Conservation (phyloP, 2,329 filamentous ascomycete species). For the Daldinia sp. region DNA sequence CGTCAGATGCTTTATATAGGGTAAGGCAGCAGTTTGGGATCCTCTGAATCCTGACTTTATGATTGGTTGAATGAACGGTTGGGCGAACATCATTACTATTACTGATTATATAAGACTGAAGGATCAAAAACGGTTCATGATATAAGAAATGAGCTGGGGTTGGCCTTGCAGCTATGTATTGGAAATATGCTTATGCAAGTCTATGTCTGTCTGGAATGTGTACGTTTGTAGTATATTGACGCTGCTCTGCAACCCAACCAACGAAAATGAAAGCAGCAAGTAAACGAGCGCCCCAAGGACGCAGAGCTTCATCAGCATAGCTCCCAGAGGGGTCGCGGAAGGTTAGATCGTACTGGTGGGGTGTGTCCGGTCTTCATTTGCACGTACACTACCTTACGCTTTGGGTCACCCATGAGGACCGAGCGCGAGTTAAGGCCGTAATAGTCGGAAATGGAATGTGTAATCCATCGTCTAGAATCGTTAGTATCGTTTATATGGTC, state of each 20-base stretch:
- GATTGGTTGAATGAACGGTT: neutral
- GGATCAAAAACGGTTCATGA: neutral
- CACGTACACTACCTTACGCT: slow-evolving; percentile 83
- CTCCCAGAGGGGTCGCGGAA: slow-evolving; percentile 72
- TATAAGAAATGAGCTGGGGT: neutral
- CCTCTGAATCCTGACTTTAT: neutral
- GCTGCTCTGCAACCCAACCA: slow-evolving; percentile 13
- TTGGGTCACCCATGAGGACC: slow-evolving; percentile 74
- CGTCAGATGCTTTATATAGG: neutral
- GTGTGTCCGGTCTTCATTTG: slow-evolving; percentile 49
- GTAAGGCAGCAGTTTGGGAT: neutral
- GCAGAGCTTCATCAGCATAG: slow-evolving; percentile 53
- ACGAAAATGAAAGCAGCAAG: neutral
- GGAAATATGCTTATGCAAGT: neutral
- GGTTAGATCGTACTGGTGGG: slow-evolving; percentile 45
- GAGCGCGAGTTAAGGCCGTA: slow-evolving; percentile 89
- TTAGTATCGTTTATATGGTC: slow-evolving; percentile 4
- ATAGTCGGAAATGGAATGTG: slow-evolving; percentile 90
- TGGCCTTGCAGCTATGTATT: neutral
- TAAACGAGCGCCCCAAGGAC: neutral
- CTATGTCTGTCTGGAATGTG: neutral
- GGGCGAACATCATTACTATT: neutral
- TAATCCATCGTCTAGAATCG: slow-evolving; percentile 80
- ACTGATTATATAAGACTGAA: neutral
- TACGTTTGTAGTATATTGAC: neutral